These are phyloP conservation scores for Thalassiosira profunda DNA, from an alignment of 108 stramenopile species.

Conservation along the genomic window DNA sequence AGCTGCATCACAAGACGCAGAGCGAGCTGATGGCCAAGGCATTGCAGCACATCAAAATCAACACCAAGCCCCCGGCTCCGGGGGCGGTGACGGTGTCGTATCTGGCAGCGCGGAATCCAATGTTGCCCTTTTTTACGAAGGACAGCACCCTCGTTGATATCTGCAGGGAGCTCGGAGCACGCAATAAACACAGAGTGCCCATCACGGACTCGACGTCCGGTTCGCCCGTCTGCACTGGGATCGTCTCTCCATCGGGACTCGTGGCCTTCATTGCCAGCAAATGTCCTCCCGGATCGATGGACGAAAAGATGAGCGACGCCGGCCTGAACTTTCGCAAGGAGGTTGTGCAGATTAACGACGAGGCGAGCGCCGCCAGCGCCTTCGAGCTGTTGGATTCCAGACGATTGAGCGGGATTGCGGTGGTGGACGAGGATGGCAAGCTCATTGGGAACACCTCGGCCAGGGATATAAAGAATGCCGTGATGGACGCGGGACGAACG, in stretches of 20 bases:
- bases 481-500: constrained; percentile 48
- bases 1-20: constrained; percentile 33
- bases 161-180: constrained; percentile 41
- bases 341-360: constrained; percentile 37
- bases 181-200: constrained; percentile 40
- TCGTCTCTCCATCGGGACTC: constrained; percentile 46
- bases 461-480: constrained; percentile 51
- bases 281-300: constrained; percentile 36
- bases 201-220: constrained; percentile 37
- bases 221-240: constrained; percentile 27
- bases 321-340: constrained; percentile 46
- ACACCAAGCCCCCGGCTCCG: constrained; percentile 30
- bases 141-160: constrained; percentile 38
- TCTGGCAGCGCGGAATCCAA: constrained; percentile 51
- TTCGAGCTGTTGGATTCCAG: constrained; percentile 57
- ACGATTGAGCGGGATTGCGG: constrained; percentile 54
- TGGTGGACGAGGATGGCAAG: constrained; percentile 59
- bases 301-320: constrained; percentile 45
- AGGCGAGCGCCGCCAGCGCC: constrained; percentile 35
- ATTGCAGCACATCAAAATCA: constrained; percentile 45
- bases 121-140: constrained; percentile 25
- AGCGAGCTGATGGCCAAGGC: constrained; percentile 48
- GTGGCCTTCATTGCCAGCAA: constrained; percentile 47
- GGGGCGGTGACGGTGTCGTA: constrained; percentile 51
- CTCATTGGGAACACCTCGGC: constrained; percentile 58